Evolutionary conservation across 495 filamentous ascomycete species (phyloP), one percentile per base, ranked within the genome.

Genomic region (Hypoxylon fragiforme): DNA sequence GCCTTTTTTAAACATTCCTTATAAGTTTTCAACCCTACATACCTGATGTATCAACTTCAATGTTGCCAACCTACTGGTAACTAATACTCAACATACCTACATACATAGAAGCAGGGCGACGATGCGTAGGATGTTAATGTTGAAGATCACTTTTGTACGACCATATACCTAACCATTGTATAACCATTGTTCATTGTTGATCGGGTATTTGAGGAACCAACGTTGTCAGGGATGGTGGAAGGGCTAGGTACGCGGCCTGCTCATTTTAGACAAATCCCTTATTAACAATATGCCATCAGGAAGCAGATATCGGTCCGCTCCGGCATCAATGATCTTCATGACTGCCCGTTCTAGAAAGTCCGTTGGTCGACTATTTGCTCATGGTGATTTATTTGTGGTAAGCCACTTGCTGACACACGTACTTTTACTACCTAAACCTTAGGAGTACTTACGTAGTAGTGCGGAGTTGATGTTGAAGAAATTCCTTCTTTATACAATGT

Each of bases 201-300:
- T 54, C 57, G 57, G 57, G 50, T 44, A 38, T 61, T 55, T 50
- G 5, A 61, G 57, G 57, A 35, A 61, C 37, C 21, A 31, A 47
- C 24, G 4, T 37, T 18, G 30, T 46, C 46, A 61, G 43, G 57
- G 57, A 16, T 55, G 35, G 50, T 49, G 16, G 32, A n/a, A n/a
- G n/a, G n/a, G n/a, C n/a, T 26, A 13, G 22, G 39, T 46, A 50
- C 57, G 50, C 46, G 57, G 57, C 51, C 51, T 60, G 50, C 45
- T 60, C 44, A 40, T 41, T 60, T 44, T 32, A 44, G 50, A n/a
- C n/a, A 32, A 39, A 44, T 42, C 14, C 35, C 28, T 44, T 38
- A 38, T 50, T 42, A 20, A 38, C 21, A 16, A 11, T 20, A 42
- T 42, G 22, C 7, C 32, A 35, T 54, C 22, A 38, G 34, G 46